These are phyloP conservation scores for Daldinia loculata DNA, from an alignment of 495 filamentous ascomycete species.

Conservation along the genomic window DNA sequence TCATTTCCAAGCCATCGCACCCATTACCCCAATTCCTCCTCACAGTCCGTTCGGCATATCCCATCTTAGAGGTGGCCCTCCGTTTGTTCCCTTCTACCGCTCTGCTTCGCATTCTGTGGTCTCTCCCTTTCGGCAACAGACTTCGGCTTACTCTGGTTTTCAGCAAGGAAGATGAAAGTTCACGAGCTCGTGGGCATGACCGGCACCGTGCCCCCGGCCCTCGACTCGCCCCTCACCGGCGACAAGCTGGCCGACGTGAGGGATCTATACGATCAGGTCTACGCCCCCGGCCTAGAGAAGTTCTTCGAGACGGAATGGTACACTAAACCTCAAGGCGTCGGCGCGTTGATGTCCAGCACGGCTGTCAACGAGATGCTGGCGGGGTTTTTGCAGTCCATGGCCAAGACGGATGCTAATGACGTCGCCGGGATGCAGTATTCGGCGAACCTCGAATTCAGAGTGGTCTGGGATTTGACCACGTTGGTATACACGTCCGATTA, in stretches of 20 bases:
- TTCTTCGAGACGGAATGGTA: slow-evolving; percentile 92
- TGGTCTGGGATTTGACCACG: slow-evolving; percentile 73
- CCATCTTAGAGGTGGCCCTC: slow-evolving; percentile 54
- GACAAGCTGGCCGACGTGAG: slow-evolving; percentile 72
- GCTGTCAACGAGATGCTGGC: slow-evolving; percentile 69
- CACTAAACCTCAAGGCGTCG: slow-evolving; percentile 50
- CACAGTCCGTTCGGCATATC: slow-evolving; percentile 44
- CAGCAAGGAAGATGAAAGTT: slow-evolving; percentile 77
- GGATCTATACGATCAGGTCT: slow-evolving; percentile 77
- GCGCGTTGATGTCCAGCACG: slow-evolving; percentile 61
- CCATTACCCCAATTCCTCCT: slow-evolving; percentile 41
- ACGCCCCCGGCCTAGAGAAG: slow-evolving; percentile 76
- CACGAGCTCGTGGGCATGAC: slow-evolving; percentile 77
- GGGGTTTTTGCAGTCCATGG: slow-evolving; percentile 62
- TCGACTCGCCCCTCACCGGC: slow-evolving; percentile 64
- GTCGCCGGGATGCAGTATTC: slow-evolving; percentile 69
- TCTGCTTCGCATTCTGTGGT: slow-evolving; percentile 37
- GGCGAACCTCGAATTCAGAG: slow-evolving; percentile 70
- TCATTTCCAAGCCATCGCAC: slow-evolving; percentile 49
- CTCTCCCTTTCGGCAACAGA: slow-evolving; percentile 47
- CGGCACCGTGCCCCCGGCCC: slow-evolving; percentile 67
- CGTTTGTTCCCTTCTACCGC: slow-evolving; percentile 42
- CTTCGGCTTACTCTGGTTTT: slow-evolving; percentile 57
- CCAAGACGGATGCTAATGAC: slow-evolving; percentile 54
- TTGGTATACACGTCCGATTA: slow-evolving; percentile 51